Evolutionary conservation across 1,284 basidiomycete genomes (phyloP).

Genomic region (Irpex sp.): DNA sequence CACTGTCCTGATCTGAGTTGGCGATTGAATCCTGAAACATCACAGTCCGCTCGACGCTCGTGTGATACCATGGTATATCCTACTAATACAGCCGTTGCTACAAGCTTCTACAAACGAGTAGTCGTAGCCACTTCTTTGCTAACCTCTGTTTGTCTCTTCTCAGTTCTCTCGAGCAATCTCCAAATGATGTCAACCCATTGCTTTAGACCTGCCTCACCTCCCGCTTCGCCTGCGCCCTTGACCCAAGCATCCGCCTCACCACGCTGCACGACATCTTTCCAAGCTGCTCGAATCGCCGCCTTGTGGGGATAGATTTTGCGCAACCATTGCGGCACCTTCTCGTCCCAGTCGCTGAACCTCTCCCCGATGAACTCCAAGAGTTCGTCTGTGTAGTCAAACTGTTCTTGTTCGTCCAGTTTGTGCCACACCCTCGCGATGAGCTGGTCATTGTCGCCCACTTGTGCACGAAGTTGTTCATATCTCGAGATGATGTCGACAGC

Average conservation of each 20-base stretch:
- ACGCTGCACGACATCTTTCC: slow-evolving; percentile 52
- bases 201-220: slow-evolving; percentile 33
- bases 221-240: slow-evolving; percentile 51
- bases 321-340: slow-evolving; percentile 51
- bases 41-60: too few species aligned
- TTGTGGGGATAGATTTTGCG: slow-evolving; percentile 53
- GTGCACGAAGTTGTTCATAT: slow-evolving; percentile 36
- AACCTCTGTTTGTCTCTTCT: slow-evolving; percentile 16
- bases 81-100: too few species aligned
- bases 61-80: too few species aligned
- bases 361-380: slow-evolving; percentile 45
- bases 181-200: slow-evolving; percentile 66
- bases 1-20: too few species aligned
- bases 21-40: too few species aligned
- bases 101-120: slow-evolving; percentile 4
- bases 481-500: slow-evolving; percentile 43
- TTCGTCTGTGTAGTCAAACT: slow-evolving; percentile 66
- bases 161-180: slow-evolving; percentile 39
- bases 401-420: slow-evolving; percentile 44
- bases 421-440: slow-evolving; percentile 55
- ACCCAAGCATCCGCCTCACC: slow-evolving; percentile 60
- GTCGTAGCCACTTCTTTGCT: not conserved
- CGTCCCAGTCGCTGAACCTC: slow-evolving; percentile 28
- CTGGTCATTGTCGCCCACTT: slow-evolving; percentile 20
- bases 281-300: slow-evolving; percentile 44